phyloP scores from a whole-genome alignment of 768 basidiomycete genomes.

The Sporobolomyces roseus region DNA sequence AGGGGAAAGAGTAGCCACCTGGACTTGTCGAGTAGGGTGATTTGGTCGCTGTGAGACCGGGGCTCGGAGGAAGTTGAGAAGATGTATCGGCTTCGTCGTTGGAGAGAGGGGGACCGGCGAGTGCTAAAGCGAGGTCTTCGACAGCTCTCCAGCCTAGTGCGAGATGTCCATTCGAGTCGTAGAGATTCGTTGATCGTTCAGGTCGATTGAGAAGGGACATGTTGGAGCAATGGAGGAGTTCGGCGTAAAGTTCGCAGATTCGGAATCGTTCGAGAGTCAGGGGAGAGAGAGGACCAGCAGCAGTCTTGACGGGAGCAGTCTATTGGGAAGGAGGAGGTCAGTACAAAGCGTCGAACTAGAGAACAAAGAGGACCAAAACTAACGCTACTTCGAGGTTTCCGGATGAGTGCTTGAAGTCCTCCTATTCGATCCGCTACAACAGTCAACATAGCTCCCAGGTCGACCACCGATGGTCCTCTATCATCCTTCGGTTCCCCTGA shows the following conservation, averaged over 20 bases:
- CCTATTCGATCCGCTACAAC: conserved; percentile 66
- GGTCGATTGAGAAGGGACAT: conserved; percentile 91
- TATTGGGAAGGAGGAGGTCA: neutral
- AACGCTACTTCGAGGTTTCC: conserved; percentile 71
- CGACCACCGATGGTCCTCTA: conserved; percentile 58
- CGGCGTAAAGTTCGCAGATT: conserved; percentile 93
- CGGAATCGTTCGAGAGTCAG: conserved; percentile 93
- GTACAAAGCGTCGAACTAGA: neutral
- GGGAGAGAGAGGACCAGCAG: conserved; percentile 68
- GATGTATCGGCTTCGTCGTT: conserved; percentile 5
- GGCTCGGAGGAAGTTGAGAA: neutral
- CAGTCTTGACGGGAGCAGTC: conserved; percentile 62
- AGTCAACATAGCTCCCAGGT: conserved; percentile 75
- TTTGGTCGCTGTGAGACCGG: neutral
- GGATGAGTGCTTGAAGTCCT: conserved; percentile 66
- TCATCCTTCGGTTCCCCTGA: conserved; percentile 45
- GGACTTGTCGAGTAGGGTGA: conserved; percentile 14
- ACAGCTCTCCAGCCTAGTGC: conserved; percentile 75
- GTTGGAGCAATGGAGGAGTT: conserved; percentile 94
- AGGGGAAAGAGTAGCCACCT: neutral
- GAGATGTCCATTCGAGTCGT: conserved; percentile 64
- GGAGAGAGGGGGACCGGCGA: conserved; percentile 50
- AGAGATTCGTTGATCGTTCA: conserved; percentile 68
- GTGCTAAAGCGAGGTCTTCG: conserved; percentile 80
- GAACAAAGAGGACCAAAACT: conserved; percentile 48